Base-by-base conservation (phyloP, 345 rosid species). In the Murraya paniculata region DNA sequence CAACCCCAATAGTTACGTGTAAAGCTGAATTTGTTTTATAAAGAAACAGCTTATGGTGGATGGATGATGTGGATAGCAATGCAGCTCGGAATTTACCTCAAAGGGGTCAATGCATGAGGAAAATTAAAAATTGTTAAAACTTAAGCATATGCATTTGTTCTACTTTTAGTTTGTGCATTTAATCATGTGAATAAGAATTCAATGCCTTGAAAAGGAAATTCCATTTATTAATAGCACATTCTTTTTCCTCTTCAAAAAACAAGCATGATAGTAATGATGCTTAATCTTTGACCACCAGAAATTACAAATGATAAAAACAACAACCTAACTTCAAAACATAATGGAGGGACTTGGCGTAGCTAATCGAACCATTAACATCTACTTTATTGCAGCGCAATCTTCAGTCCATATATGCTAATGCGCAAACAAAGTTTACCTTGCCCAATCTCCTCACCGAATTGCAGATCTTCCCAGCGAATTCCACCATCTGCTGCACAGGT, bases 381-480 rank as follows among this genome's bases (percentile, higher is more conserved):
- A 74, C n/a, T 31, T 67, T 59, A 14, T 33, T 36, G 24, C 27
- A 41, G 39, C 31, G 53, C 73, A 41, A 41, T 8, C 36, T 48
- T 70, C 31, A 71, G 61, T 19, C 35, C 4, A 4, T 56, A 33
- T 16, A n/a, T 31, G 36, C 39, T 31, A 9, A 64, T 16, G 13
- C 21, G 50, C 38, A 72, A 4, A 50, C 61, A 39, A 30, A 50
- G 9, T 57, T 80, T 86, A 93, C 98, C 99, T 90, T 91, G 89
- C 19, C 98, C 99, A 68, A 93, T 82, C 85, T 91, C 91, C 82
- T 90, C 93, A 58, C 94, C 88, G 45, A 95, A 77, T 65, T 80
- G 82, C 33, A 95, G 88, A 81, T 92, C 91, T 82, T 93, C 91
- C 96, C 94, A 95, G 18, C 10, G 87, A 83, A 95, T 89, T 83